Evolutionary conservation across 2,329 filamentous ascomycete species (phyloP), one percentile per base, ranked within the genome.

Genomic region (Reticulascus tulasneorum): DNA sequence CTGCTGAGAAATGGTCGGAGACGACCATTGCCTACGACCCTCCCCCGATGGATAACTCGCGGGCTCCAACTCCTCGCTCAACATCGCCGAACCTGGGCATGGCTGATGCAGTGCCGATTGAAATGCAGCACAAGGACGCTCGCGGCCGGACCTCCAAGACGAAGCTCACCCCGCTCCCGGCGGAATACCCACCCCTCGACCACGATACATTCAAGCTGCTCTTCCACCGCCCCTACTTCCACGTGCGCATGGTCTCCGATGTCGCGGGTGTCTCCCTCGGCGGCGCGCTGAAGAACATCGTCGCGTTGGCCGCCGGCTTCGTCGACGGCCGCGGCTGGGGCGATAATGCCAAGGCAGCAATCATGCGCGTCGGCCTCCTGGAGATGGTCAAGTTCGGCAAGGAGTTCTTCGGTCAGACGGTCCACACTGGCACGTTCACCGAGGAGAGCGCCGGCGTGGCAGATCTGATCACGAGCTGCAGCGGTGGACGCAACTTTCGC

Each of bases 301-400:
- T 98, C 37, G 93, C 93, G 6, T 70, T 98, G 13, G 91, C 89
- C 6, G 90, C 93, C 21, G 93, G 93, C 39, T 98, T 94, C 62
- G 89, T 97, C 28, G 88, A 95, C 47, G 93, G 93, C 23, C 79
- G 91, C 44, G 91, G 91, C 47, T 98, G 93, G 91, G 93, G 93
- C 54, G 90, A 97, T 69, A 98, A 97, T 51, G 91, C 91, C 48
- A 97, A 98, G 69, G 89, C 93, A n/a, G 93, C 93, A 29, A 83
- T 98, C 42, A 97, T 98, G 88, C 86, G 93, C 26, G 84, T 97
- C 15, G 93, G 93, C 7, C 78, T 98, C 29, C 75, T 96, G 51
- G 93, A 98, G 66, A 95, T 96, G 84, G 88, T 97, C 54, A 84
- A 86, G 57, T 98, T 98, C 50, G 91, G 91, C 47, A 88, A 90